These are phyloP conservation scores for Syzygium malaccense DNA, from an alignment of 441 rosid species.

Conservation along the genomic window DNA sequence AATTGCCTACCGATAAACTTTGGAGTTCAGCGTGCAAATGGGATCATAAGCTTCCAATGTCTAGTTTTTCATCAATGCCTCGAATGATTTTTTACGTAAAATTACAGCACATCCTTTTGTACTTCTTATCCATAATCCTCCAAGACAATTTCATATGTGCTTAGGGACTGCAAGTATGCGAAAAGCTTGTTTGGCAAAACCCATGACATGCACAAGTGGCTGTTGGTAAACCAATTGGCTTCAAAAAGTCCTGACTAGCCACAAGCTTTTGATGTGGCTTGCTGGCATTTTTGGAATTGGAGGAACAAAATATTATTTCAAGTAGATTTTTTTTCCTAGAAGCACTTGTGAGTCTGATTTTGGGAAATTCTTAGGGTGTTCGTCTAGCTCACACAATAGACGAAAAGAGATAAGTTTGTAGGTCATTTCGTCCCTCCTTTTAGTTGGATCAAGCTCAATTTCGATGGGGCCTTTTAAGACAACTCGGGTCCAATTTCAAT, in stretches of 20 bases:
- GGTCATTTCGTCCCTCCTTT: fast-evolving
- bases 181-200: neutral
- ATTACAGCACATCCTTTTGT: no score
- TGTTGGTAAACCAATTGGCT: neutral
- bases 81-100: no score
- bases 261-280: neutral
- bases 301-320: neutral
- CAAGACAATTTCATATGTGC: no score
- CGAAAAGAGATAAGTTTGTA: neutral
- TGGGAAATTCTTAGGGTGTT: neutral
- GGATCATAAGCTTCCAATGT: no score
- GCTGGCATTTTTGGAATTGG: neutral
- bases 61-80: no score
- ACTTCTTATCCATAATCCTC: no score
- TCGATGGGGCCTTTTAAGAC: neutral
- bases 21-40: neutral
- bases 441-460: neutral
- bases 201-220: neutral
- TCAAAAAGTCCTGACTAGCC: neutral
- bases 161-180: no score
- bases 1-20: neutral
- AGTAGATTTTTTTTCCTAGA: neutral
- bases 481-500: neutral
- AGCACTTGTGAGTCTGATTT: neutral
- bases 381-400: neutral